Base-by-base conservation (phyloP, 345 rosid species). In the Atalantia buxifolia region DNA sequence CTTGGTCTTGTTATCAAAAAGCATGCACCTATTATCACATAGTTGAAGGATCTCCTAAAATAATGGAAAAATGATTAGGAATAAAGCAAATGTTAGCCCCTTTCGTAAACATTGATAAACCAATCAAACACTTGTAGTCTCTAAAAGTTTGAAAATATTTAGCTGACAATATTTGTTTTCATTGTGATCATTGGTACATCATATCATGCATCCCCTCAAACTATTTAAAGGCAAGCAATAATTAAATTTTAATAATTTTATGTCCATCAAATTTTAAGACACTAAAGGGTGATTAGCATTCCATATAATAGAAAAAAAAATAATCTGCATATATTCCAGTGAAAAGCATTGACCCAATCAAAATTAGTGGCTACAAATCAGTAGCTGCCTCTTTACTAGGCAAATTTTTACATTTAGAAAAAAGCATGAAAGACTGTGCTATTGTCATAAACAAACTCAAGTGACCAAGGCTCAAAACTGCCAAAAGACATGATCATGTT, bases 1-100 rank as follows among this genome's bases (percentile, higher is more conserved):
- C 64, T 76, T 82, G 24, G 94, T 92, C 88, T 92, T 95, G 89
- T 95, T 95, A 81, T 95, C 89, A 80, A 95, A 95, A 80, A 91
- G 88, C 45, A 92, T 90, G 65, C 28, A 22, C 2, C 97, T 73
- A 69, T 93, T 89, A 77, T 82, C 79, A 81, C 97, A 92, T 25
- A 86, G 77, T 2, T 48, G 71, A 24, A 92, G 87, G 78, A 95
- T 84, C 21, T 92, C 97, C 99, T 95, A 77, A 59, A 79, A 10
- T 50, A 60, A n/a, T 28, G 10, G 13, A 9, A 64, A 56, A 74
- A 14, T 13, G 22, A 10, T 42, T 19, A 30, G 40, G 31, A 27
- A 67, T 35, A 56, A 22, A 74, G 48, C 8, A 22, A 19, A 69
- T 42, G 13, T 66, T 24, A 9, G 30, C 19, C 42, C 36, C 56